Conservation (phyloP, 169 alveolate genomes). For the Perkinsus olseni region DNA sequence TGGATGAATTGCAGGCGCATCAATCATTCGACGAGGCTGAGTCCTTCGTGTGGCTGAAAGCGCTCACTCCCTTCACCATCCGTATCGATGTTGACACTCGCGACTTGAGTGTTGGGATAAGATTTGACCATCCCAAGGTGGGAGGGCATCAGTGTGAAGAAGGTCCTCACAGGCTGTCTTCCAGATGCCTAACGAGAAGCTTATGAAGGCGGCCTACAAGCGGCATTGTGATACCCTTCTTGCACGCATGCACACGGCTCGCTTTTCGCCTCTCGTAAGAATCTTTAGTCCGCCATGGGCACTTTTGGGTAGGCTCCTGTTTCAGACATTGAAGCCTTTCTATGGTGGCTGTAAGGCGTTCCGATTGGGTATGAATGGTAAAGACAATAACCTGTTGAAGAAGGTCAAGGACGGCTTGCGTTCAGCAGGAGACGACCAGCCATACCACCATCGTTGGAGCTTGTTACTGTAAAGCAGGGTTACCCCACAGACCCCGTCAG, state of each 20-base stretch:
- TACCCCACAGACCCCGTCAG: no score
- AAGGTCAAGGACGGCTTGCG: background rate
- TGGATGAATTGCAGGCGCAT: background rate
- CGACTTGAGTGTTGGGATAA: background rate
- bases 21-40: background rate
- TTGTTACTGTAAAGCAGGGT: background rate
- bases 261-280: background rate
- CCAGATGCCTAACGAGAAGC: background rate
- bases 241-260: constrained; percentile 4
- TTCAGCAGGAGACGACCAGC: background rate
- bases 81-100: background rate
- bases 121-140: background rate
- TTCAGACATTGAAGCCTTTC: background rate
- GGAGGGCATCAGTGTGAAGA: background rate
- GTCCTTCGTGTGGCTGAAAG: background rate
- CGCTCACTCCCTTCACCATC: background rate
- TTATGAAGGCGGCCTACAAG: background rate
- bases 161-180: background rate
- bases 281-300: background rate
- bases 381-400: background rate
- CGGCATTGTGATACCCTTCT: background rate
- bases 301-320: background rate
- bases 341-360: background rate
- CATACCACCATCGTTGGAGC: background rate
- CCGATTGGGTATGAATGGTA: background rate